Base-by-base conservation (phyloP, 1,284 basidiomycete genomes). In the Ustilago loliicola region DNA sequence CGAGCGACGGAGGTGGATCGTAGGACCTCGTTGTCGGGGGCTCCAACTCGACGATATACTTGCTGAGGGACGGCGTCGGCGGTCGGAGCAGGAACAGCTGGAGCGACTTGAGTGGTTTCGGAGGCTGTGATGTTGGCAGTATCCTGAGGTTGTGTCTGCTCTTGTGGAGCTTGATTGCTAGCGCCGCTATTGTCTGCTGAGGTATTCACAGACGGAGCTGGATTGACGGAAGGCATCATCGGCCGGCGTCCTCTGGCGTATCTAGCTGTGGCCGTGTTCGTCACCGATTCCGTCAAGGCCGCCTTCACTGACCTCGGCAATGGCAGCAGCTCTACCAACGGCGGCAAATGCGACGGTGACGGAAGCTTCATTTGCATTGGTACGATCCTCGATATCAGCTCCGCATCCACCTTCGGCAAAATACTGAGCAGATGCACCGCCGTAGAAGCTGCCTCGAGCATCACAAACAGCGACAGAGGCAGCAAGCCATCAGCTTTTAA, bases 301-400 rank as follows among this genome's bases (percentile, higher is more conserved):
- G 62, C 63, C 30, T 58, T 69, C 27, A 77, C 11, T 15, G 54
- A 48, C 3, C 51, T 38, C 8, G 75, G 77, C 13, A 77, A 17
- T 8, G 73, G 68, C 27, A 77, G 60, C 38, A 79, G 45, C 30
- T 75, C 72, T 1, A 75, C 23, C 47, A 79, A 29, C 1, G 69
- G 62, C 19, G 77, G 77, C 47, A 65, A 47, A 61, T 79, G 77
- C 11, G 77, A 79, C n/a, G 77, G 77, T 9, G 77, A 79, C 9
- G 73, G 77, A 2, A 79, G 59, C 15, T 38, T 59, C 9, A 77
- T 40, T 30, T 71, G 57, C 54, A 42, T 47, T 0, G 73, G 70
- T 15, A 79, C 17, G 7, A 73, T 23, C 17, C 45, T 59, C 10
- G 69, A 51, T 25, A 79, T 65, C n/a, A 60, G 38, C 5, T 57